Evolutionary conservation across 2,329 filamentous ascomycete genomes (phyloP).

Genomic region (Fusarium dlaminii): DNA sequence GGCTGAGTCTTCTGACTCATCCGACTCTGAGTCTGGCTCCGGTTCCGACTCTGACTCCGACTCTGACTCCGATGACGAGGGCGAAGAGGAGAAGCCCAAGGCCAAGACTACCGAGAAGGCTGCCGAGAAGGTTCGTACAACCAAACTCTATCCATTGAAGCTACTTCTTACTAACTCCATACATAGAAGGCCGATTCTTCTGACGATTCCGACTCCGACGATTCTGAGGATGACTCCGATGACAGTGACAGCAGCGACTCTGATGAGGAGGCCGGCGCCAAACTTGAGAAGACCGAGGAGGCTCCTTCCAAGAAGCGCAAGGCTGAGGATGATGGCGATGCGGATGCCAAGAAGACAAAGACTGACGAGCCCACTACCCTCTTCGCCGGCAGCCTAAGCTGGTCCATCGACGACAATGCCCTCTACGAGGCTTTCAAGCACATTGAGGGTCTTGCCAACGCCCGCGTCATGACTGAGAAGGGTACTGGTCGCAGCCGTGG

Average conservation of each 20-base stretch:
- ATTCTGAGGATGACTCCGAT: slow-evolving; percentile 48
- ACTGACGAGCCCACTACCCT: slow-evolving; percentile 70
- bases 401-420: slow-evolving; percentile 87
- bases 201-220: slow-evolving; percentile 46
- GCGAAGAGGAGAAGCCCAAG: slow-evolving; percentile 49
- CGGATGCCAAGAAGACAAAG: slow-evolving; percentile 74
- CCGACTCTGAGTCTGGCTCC: slow-evolving; percentile 50
- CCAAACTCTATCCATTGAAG: neutral
- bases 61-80: slow-evolving; percentile 50
- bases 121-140: slow-evolving; percentile 45
- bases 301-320: slow-evolving; percentile 59
- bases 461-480: slow-evolving; percentile 85
- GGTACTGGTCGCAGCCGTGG: slow-evolving; percentile 85
- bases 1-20: slow-evolving; percentile 42
- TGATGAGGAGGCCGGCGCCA: slow-evolving; percentile 47
- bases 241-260: slow-evolving; percentile 47
- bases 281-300: slow-evolving; percentile 51
- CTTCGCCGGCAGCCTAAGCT: slow-evolving; percentile 90
- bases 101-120: slow-evolving; percentile 46
- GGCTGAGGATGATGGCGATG: slow-evolving; percentile 58
- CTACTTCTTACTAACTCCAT: slow-evolving; percentile 22
- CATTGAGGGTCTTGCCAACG: slow-evolving; percentile 76
- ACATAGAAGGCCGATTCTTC: slow-evolving; percentile 43
- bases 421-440: slow-evolving; percentile 83
- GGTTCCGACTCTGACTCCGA: slow-evolving; percentile 52